phyloP scores from a whole-genome alignment of 371 early-diverging fungal species.

The Rhizopus arrhizus region DNA sequence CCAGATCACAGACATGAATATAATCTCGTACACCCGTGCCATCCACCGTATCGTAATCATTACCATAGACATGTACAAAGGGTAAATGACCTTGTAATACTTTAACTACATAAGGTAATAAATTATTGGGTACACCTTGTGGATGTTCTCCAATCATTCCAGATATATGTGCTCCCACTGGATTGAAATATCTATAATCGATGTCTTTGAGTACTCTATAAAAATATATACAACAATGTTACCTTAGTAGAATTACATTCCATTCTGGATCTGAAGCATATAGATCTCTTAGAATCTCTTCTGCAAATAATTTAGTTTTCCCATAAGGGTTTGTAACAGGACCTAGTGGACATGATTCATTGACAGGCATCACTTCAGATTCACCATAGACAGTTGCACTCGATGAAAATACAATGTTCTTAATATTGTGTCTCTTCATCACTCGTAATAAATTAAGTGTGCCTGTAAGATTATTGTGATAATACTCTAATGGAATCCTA shows the following conservation, averaged over 20 bases:
- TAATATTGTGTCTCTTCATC: conserved; percentile 66
- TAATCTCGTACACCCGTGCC: conserved; percentile 94
- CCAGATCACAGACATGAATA: conserved; percentile 89
- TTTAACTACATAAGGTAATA: conserved; percentile 86
- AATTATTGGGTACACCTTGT: conserved; percentile 79
- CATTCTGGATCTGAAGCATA: conserved; percentile 59
- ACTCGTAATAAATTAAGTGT: conserved; percentile 72
- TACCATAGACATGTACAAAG: conserved; percentile 78
- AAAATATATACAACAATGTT: neutral
- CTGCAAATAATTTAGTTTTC: conserved; percentile 81
- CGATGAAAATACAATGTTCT: conserved; percentile 83
- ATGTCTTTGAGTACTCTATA: neutral
- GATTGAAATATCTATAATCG: conserved; percentile 81
- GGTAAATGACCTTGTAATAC: conserved; percentile 77
- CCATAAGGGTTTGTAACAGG: conserved; percentile 86
- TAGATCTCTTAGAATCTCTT: conserved; percentile 76
- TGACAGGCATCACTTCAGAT: conserved; percentile 59
- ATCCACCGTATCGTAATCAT: conserved; percentile 85
- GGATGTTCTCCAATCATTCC: conserved; percentile 53
- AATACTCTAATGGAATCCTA: neutral
- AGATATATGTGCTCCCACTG: conserved; percentile 84
- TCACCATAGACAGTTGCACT: conserved; percentile 87
- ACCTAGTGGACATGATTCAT: conserved; percentile 64
- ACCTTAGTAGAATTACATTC: conserved; percentile 72
- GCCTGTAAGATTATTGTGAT: conserved; percentile 80